These are phyloP conservation scores for Hypoxylon sp. DNA, from an alignment of 2,329 filamentous ascomycete genomes.

Conservation along the genomic window DNA sequence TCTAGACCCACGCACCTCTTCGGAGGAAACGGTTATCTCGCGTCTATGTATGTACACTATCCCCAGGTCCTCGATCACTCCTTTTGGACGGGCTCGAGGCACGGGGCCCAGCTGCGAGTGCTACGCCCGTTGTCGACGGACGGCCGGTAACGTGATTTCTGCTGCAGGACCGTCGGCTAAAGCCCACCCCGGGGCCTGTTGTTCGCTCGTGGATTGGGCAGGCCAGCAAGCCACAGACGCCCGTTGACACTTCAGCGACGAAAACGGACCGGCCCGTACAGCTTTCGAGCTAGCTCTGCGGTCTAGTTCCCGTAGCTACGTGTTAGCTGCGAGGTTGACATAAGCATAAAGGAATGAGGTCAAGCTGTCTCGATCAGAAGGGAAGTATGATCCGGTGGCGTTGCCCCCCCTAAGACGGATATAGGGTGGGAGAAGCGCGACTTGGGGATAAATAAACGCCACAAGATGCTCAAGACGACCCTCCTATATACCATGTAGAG, in stretches of 20 bases:
- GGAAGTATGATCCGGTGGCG: conserved; percentile 21
- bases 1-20: conserved; percentile 34
- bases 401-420: conserved; percentile 8
- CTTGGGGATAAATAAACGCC: conserved; percentile 7
- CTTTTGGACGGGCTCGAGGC: conserved; percentile 9
- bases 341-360: conserved; percentile 19
- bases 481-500: neutral
- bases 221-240: conserved; percentile 8
- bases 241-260: conserved; percentile 1
- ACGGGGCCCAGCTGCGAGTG: conserved; percentile 21
- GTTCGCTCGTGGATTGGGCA: conserved; percentile 22
- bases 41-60: conserved; percentile 31
- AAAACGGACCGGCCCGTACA: conserved; percentile 22
- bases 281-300: conserved; percentile 4
- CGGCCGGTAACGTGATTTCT: conserved; percentile 31
- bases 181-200: conserved; percentile 26
- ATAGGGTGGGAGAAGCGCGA: conserved; percentile 5
- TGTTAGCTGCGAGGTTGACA: conserved; percentile 19
- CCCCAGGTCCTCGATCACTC: conserved; percentile 12
- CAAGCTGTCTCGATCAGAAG: conserved; percentile 15
- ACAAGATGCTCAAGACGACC: conserved; percentile 4
- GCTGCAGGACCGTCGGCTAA: conserved; percentile 32
- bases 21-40: conserved; percentile 30
- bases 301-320: neutral
- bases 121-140: conserved; percentile 20